A percentile compares a stretch with the other conserved stretches of the same genome.
Conservation (phyloP, 176 grass and related monocot genomes). For the Triticum dicoccoides region DNA sequence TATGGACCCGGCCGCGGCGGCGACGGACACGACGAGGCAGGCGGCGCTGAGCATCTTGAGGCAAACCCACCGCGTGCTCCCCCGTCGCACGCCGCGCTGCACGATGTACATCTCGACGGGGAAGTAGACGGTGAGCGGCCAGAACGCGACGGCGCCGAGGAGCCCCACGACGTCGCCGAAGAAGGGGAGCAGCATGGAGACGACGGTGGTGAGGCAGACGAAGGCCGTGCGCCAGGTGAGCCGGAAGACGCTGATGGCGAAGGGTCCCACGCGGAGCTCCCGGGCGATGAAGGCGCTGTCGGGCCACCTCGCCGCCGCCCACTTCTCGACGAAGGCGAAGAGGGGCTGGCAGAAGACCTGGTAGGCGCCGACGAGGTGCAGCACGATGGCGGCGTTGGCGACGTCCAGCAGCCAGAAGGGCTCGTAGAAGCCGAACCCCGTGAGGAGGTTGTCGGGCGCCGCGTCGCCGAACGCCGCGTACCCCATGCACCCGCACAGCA, state of each 20-base stretch:
- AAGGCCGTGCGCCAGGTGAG: slow-evolving; percentile 61
- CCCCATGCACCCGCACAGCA: slow-evolving; percentile 83
- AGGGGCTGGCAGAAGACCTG: slow-evolving; percentile 84
- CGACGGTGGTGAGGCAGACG: slow-evolving; percentile 46
- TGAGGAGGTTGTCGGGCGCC: slow-evolving; percentile 79
- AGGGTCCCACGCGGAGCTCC: slow-evolving; percentile 13
- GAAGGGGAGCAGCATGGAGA: slow-evolving; percentile 68
- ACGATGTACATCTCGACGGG: slow-evolving; percentile 68
- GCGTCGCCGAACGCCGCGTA: slow-evolving; percentile 89
- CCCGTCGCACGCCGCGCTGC: slow-evolving; percentile 28
- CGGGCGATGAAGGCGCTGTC: slow-evolving; percentile 50
- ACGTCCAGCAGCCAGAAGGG: slow-evolving; percentile 91
- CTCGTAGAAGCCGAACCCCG: slow-evolving; percentile 90
- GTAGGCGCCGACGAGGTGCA: slow-evolving; percentile 78
- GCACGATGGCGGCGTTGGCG: slow-evolving; percentile 82
- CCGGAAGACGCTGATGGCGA: slow-evolving; percentile 43
- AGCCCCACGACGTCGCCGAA: slow-evolving; percentile 70
- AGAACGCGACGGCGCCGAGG: slow-evolving; percentile 58
- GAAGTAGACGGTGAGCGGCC: slow-evolving; percentile 77
- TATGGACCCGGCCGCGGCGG: slow-evolving; percentile 49
- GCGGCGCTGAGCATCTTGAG: slow-evolving; percentile 56
- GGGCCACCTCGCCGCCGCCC: slow-evolving; percentile 51
- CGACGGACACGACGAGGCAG: slow-evolving; percentile 48
- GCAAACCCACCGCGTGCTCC: slow-evolving; percentile 51
- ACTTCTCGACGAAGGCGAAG: slow-evolving; percentile 77